phyloP scores from a whole-genome alignment of 2,329 filamentous ascomycete species.

The Penicillium polonicum region DNA sequence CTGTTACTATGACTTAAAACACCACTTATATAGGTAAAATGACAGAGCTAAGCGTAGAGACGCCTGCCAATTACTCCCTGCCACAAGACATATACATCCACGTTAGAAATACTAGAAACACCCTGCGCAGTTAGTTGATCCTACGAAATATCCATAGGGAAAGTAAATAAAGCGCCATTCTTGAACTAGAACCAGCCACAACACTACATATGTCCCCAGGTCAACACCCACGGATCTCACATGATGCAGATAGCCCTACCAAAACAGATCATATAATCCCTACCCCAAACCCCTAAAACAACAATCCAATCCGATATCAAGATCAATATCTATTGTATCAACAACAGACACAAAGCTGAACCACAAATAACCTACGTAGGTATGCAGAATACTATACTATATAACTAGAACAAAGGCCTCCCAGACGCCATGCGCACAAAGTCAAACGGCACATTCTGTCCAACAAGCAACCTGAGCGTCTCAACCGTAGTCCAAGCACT shows the following conservation, averaged over 20 bases:
- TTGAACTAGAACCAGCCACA: too few species aligned
- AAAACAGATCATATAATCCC: background rate
- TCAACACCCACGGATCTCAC: background rate
- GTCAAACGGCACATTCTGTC: slow-evolving; percentile 84
- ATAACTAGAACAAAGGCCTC: slow-evolving; percentile 50
- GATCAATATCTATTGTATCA: background rate
- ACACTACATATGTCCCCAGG: background rate
- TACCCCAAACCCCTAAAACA: background rate
- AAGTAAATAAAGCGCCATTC: background rate
- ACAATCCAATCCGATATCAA: background rate
- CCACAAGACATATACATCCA: too few species aligned
- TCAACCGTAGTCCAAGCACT: slow-evolving; percentile 83
- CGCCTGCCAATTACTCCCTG: too few species aligned
- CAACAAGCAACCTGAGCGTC: slow-evolving; percentile 72
- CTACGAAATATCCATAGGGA: background rate
- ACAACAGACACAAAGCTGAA: background rate
- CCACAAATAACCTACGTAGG: background rate
- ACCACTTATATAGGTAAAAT: too few species aligned
- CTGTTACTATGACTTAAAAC: too few species aligned
- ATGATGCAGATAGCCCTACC: background rate
- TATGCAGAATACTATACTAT: background rate
- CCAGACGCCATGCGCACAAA: slow-evolving; percentile 75
- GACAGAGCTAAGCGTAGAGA: too few species aligned
- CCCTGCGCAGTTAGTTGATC: background rate
- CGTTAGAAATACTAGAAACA: too few species aligned